phyloP scores from a whole-genome alignment of 2,329 filamentous ascomycete genomes.

The Fusarium sp. region DNA sequence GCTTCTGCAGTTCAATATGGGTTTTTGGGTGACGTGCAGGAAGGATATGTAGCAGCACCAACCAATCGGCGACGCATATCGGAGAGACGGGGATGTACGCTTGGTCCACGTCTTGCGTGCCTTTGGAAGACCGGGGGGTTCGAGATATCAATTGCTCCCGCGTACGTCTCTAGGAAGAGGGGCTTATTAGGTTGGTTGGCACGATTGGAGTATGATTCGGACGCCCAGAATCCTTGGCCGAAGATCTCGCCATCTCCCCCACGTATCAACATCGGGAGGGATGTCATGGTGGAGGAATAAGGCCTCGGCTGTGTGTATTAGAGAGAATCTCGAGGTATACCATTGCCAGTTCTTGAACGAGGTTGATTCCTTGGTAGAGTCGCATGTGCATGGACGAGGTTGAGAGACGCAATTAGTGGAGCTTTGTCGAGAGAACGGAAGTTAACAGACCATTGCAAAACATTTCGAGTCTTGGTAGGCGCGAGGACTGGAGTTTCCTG shows the following conservation, averaged over 20 bases:
- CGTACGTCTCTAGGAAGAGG: conserved; percentile 12
- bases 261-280: not conserved
- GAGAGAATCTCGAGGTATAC: conserved; percentile 13
- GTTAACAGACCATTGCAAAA: not conserved
- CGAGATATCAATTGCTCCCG: conserved; percentile 33
- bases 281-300: not conserved
- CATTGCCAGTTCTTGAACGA: not conserved
- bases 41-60: conserved; percentile 26
- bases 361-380: not conserved
- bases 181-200: conserved; percentile 3
- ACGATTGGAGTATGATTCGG: conserved; percentile 11
- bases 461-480: not conserved
- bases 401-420: not conserved
- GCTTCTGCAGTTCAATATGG: conserved; percentile 37
- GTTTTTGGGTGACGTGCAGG: conserved; percentile 45
- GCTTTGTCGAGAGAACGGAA: not conserved
- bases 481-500: conserved; percentile 22
- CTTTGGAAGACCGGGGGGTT: conserved; percentile 28
- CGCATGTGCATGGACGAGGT: not conserved
- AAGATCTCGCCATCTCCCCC: conserved; percentile 23
- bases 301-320: conserved; percentile 2
- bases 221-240: conserved; percentile 14
- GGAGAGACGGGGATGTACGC: conserved; percentile 35
- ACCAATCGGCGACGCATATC: conserved; percentile 40
- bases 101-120: conserved; percentile 43